These are phyloP conservation scores for Phaeoacremonium minimum DNA, from an alignment of 2,329 filamentous ascomycete species.

Conservation along the genomic window DNA sequence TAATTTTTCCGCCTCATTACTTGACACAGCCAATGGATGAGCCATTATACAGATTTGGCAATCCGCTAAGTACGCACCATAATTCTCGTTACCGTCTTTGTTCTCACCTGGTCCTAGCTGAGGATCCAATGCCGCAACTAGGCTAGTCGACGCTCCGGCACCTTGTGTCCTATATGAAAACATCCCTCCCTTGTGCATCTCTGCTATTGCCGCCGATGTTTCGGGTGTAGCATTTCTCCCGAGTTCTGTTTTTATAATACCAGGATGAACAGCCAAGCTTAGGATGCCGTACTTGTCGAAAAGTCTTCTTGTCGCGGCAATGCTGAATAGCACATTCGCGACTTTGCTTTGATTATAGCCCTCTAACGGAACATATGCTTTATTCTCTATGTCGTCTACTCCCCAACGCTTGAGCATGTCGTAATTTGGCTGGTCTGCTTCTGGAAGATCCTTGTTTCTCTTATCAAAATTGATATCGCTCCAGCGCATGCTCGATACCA, in stretches of 20 bases:
- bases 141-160: constrained; percentile 18
- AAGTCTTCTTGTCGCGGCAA: constrained; percentile 18
- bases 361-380: constrained; percentile 22
- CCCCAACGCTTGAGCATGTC: constrained; percentile 16
- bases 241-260: neutral
- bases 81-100: constrained; percentile 23
- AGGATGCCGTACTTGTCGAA: constrained; percentile 12
- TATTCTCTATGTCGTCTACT: constrained; percentile 13
- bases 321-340: constrained; percentile 26
- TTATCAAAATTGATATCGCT: constrained; percentile 28
- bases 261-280: neutral
- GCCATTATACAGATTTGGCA: constrained; percentile 25
- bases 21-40: constrained; percentile 16
- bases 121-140: constrained; percentile 26
- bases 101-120: constrained; percentile 14
- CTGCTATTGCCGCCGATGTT: neutral
- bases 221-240: neutral
- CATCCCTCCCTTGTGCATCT: neutral
- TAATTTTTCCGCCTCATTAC: constrained; percentile 25
- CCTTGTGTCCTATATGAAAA: constrained; percentile 12
- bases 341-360: constrained; percentile 29
- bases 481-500: constrained; percentile 21
- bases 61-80: constrained; percentile 21
- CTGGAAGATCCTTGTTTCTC: constrained; percentile 23
- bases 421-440: constrained; percentile 22